phyloP scores from a whole-genome alignment of 1,284 basidiomycete species.

The Stereum hirsutum region DNA sequence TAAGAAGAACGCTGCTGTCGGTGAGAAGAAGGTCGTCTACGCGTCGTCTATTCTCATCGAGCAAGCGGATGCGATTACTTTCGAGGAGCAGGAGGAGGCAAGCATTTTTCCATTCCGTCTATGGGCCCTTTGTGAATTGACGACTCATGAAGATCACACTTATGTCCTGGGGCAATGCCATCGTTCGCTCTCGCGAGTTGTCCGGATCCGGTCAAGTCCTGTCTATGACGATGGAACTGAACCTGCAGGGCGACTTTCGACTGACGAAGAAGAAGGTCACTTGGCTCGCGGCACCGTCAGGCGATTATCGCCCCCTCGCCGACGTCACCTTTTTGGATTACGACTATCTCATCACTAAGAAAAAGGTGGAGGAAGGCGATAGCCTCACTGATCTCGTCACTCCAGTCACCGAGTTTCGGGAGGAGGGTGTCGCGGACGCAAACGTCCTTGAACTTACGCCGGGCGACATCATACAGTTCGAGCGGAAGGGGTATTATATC shows the following conservation, averaged over 20 bases:
- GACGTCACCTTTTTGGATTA: slow-evolving; percentile 81
- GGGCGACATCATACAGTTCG: slow-evolving; percentile 94
- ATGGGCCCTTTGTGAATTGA: background rate
- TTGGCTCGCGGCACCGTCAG: slow-evolving; percentile 76
- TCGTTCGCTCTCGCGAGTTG: slow-evolving; percentile 66
- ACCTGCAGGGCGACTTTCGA: slow-evolving; percentile 95
- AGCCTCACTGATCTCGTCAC: slow-evolving; percentile 84
- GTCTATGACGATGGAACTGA: slow-evolving; percentile 73
- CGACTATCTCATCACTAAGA: slow-evolving; percentile 99
- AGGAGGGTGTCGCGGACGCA: slow-evolving; percentile 71
- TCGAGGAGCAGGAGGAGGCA: slow-evolving; percentile 92
- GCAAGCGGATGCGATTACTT: slow-evolving; percentile 86
- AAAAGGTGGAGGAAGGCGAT: slow-evolving; percentile 97
- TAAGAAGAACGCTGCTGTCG: slow-evolving; percentile 95
- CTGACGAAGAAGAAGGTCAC: slow-evolving; percentile 98
- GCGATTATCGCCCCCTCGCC: no score
- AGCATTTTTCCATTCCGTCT: slow-evolving; percentile 14
- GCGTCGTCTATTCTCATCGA: slow-evolving; percentile 78
- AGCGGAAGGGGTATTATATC: slow-evolving; percentile 96
- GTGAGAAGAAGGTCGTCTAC: slow-evolving; percentile 86
- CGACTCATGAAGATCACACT: slow-evolving; percentile 72
- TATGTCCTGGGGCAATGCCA: slow-evolving; percentile 99
- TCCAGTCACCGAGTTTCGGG: slow-evolving; percentile 84
- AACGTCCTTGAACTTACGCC: slow-evolving; percentile 68
- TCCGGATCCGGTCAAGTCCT: slow-evolving; percentile 58